These are phyloP conservation scores for Epichloe festucae DNA, from an alignment of 2,329 filamentous ascomycete genomes.

Conservation along the genomic window DNA sequence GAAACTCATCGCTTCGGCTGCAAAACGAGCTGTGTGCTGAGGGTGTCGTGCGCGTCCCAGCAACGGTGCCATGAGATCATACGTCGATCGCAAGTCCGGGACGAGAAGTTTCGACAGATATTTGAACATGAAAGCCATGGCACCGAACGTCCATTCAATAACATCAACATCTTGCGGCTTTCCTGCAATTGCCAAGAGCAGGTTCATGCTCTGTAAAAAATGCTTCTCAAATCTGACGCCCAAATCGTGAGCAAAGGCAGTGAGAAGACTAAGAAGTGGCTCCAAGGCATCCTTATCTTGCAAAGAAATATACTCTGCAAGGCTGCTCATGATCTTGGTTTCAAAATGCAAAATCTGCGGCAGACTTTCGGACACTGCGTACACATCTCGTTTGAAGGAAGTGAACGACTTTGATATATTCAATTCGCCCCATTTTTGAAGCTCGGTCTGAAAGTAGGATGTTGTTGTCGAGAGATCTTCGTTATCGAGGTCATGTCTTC, in stretches of 20 bases:
- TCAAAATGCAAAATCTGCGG: slow-evolving; percentile 88
- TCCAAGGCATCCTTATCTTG: slow-evolving; percentile 73
- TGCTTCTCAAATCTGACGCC: slow-evolving; percentile 79
- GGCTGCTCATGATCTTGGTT: slow-evolving; percentile 64
- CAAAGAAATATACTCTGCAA: slow-evolving; percentile 64
- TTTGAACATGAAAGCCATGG: slow-evolving; percentile 91
- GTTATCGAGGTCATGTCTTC: slow-evolving; percentile 69
- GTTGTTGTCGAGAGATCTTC: slow-evolving; percentile 62
- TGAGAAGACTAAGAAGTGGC: slow-evolving; percentile 74
- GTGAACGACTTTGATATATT: slow-evolving; percentile 77
- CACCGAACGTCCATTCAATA: slow-evolving; percentile 96
- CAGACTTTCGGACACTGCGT: slow-evolving; percentile 74
- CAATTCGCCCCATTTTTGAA: slow-evolving; percentile 83
- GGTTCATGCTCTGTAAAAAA: slow-evolving; percentile 60
- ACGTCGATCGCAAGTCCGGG: slow-evolving; percentile 72
- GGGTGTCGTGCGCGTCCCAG: slow-evolving; percentile 75
- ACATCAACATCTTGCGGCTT: slow-evolving; percentile 69
- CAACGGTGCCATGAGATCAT: slow-evolving; percentile 69
- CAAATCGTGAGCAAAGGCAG: slow-evolving; percentile 89
- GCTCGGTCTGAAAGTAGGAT: slow-evolving; percentile 74
- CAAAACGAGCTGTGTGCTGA: slow-evolving; percentile 78
- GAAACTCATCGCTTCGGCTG: slow-evolving; percentile 90
- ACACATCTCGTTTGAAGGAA: slow-evolving; percentile 60
- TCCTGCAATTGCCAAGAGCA: slow-evolving; percentile 67
- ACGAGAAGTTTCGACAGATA: slow-evolving; percentile 82